A percentile compares a stretch with the other conserved stretches of the same genome.
Evolutionary conservation across 2,329 filamentous ascomycete species (phyloP).

Genomic region (Chaetomiaceae sp.): DNA sequence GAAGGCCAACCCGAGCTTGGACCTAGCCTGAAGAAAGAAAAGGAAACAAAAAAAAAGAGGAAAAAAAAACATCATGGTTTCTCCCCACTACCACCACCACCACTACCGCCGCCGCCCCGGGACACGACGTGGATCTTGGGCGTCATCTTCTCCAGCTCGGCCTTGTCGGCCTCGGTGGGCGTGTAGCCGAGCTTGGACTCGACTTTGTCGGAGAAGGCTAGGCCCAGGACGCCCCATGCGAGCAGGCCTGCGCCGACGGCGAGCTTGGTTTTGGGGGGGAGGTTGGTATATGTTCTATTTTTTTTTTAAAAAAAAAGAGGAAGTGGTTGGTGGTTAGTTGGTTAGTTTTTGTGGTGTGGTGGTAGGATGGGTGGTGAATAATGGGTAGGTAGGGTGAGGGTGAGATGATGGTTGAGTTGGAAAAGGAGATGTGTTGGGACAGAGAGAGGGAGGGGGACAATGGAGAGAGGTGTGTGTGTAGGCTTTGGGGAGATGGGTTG

Average conservation of each 20-base stretch:
- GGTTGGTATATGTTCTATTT: conserved; percentile 62
- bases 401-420: neutral
- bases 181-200: conserved; percentile 70
- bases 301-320: no score
- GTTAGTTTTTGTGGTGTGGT: no score
- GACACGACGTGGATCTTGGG: conserved; percentile 62
- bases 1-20: no score
- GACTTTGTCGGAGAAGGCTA: conserved; percentile 68
- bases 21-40: no score
- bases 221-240: conserved; percentile 68
- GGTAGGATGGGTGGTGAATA: no score
- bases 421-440: no score
- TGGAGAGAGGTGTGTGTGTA: no score
- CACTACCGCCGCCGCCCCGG: conserved; percentile 27
- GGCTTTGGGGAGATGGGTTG: no score
- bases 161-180: conserved; percentile 68
- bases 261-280: conserved; percentile 66
- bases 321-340: neutral
- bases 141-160: conserved; percentile 55
- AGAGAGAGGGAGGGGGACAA: neutral
- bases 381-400: neutral
- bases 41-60: no score
- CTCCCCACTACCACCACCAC: no score
- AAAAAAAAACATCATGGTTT: no score
- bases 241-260: conserved; percentile 70